Evolutionary conservation across 2,329 filamentous ascomycete species (phyloP), one percentile per base, ranked within the genome.

Genomic region (Gyromitra esculenta): DNA sequence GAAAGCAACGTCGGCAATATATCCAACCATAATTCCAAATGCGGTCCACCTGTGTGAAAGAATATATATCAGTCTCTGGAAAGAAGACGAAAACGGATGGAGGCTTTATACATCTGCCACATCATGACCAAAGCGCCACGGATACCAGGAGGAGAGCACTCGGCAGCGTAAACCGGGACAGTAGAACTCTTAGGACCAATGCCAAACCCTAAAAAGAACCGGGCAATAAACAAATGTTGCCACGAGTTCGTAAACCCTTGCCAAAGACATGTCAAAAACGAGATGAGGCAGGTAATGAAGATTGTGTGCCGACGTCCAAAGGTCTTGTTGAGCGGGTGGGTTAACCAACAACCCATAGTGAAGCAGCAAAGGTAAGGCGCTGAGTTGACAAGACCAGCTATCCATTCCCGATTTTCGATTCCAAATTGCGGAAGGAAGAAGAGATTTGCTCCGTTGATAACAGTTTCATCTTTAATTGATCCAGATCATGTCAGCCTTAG

Each of bases 101-200:
- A 41, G 25, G 43, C 52, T 43, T 18, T 65, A 18, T 66, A 77
- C 83, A 91, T 85, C 83, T 94, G 91, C 92, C 92, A 95, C 78
- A 90, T 90, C 92, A 95, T 95, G 78, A 94, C 91, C 18, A 96
- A 85, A 6, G 91, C 91, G 78, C 91, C 91, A 81, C 91, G 88
- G 70, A 93, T 90, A 4, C 84, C 83, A 0, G 91, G 89, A 0
- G 91, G 91, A 0, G 90, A 88, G 73, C 89, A 92, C 82, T 94
- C 92, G 1, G 92, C 91, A 0, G 91, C 90, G 80, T 92, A 94
- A 37, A 94, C 90, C 0, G 92, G 92, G 1, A 93, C 91, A 0
- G 91, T 92, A 0, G 90, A 89, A 21, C 89, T 89, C 82, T 94
- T 94, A 15, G 91, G 87, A 37, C 92, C 92, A 85, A 94, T 93